A percentile compares a stretch with the other conserved stretches of the same genome.
These are phyloP conservation scores for Nicotiana paniculata DNA, from an alignment of 257 asterid species.

Conservation along the genomic window DNA sequence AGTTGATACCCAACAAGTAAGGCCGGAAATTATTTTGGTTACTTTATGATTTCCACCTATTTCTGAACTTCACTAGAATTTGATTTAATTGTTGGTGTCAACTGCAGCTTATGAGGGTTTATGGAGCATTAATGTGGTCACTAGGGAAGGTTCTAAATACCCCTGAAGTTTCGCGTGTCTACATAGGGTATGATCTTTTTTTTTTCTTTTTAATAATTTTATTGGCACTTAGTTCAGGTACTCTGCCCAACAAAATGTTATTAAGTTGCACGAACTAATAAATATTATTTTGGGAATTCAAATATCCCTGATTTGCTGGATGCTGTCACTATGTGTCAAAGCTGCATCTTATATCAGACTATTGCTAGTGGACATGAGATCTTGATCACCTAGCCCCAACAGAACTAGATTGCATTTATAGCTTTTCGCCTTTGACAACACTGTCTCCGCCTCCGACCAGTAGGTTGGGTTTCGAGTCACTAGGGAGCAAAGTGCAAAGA, in stretches of 20 bases:
- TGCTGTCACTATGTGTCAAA: neutral
- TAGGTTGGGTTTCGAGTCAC: neutral
- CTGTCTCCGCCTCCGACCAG: neutral
- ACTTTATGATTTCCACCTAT: neutral
- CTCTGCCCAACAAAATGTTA: neutral
- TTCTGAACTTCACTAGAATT: neutral
- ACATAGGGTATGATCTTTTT: conserved; percentile 61
- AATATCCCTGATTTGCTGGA: neutral
- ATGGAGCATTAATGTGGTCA: conserved; percentile 99
- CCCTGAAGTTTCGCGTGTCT: conserved; percentile 92
- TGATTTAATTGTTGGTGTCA: conserved; percentile 5
- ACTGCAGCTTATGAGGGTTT: conserved; percentile 91
- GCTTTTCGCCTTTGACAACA: too few species aligned
- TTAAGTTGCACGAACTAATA: neutral
- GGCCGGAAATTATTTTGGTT: neutral
- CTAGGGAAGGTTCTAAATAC: conserved; percentile 93
- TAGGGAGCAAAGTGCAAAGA: neutral
- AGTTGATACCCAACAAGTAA: conserved; percentile 53
- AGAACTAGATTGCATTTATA: too few species aligned
- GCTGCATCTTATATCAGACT: neutral
- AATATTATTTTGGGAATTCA: neutral
- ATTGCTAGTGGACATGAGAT: neutral
- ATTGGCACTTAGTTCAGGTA: neutral
- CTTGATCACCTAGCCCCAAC: neutral
- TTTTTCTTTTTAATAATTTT: neutral